Evolutionary conservation across 176 grass and related monocot species (phyloP), one percentile per base, ranked within the genome.

Genomic region (Tillandsia leiboldiana): DNA sequence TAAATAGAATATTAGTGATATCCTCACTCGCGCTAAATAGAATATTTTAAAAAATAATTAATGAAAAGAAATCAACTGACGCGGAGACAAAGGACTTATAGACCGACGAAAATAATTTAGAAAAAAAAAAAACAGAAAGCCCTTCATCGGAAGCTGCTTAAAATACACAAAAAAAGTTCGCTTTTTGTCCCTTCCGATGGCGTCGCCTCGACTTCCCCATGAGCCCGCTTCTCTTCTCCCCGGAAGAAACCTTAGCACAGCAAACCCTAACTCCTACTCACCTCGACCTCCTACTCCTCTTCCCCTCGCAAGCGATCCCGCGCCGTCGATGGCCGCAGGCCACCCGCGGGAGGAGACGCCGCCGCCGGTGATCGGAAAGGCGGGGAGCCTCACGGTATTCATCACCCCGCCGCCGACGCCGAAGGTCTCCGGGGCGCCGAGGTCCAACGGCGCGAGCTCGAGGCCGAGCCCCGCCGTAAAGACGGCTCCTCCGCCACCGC

Each of bases 341-440:
- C 70, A 52, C 9, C 33, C 78, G 26, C 80, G 80, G 24, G 74
- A 77, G 62, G 68, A 33, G 29, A 71, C 79, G 28, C 84, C 91
- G 1, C 84, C 79, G 13, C 91, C 91, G 10, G 75, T 87, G 75
- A 96, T 96, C 52, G 91, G 91, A 51, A 82, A 86, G 82, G 91
- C 87, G 1, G 91, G 91, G 28, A 90, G 88, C 54, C 83, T 90
- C 66, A 96, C 91, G 15, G 87, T 96, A 51, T 96, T 96, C 81
- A 96, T 96, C 73, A 90, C 91, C 62, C 91, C 91, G 53, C 84
- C 79, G 59, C 83, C 91, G 3, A 77, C 84, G 27, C 84, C 87
- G 0, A 83, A 67, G 15, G 72, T 61, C 8, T 79, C 69, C 52
- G 72, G 65, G 15, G 57, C 78, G 29, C 81, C 63, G 56, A 49